Evolutionary conservation across 2,329 filamentous ascomycete genomes (phyloP).

Genomic region (Sarocladium strictum): DNA sequence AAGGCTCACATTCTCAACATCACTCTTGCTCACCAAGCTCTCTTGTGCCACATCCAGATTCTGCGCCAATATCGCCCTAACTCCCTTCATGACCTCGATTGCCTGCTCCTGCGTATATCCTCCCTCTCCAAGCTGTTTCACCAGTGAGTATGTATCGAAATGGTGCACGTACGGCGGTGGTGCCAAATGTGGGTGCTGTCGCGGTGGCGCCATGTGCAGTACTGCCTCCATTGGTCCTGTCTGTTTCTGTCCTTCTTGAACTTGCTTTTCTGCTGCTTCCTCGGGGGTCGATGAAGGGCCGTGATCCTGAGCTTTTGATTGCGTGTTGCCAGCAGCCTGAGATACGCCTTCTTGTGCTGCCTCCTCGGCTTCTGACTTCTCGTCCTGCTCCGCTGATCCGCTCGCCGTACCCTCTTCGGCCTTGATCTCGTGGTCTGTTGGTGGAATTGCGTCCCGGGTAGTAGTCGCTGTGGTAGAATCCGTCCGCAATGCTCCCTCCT

Average conservation of each 20-base stretch:
- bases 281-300: neutral
- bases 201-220: slow-evolving; percentile 33
- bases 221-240: slow-evolving; percentile 44
- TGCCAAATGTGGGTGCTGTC: slow-evolving; percentile 57
- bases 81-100: slow-evolving; percentile 85
- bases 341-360: neutral
- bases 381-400: neutral
- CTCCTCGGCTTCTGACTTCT: neutral
- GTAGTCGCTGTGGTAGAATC: neutral
- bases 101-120: slow-evolving; percentile 72
- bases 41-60: slow-evolving; percentile 78
- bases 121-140: slow-evolving; percentile 69
- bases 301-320: neutral
- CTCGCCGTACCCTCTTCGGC: neutral
- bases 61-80: slow-evolving; percentile 67
- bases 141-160: slow-evolving; percentile 90
- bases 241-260: slow-evolving; percentile 11
- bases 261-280: slow-evolving; percentile 12
- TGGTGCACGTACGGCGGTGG: slow-evolving; percentile 85
- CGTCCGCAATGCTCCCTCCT: neutral
- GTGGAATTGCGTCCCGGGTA: neutral
- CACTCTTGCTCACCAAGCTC: slow-evolving; percentile 79
- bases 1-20: slow-evolving; percentile 70
- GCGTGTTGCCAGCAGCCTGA: neutral
- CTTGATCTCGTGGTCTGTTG: slow-evolving; percentile 8